These are phyloP conservation scores for Pseudonitzschia multistriata DNA, from an alignment of 108 stramenopile species.

Conservation along the genomic window DNA sequence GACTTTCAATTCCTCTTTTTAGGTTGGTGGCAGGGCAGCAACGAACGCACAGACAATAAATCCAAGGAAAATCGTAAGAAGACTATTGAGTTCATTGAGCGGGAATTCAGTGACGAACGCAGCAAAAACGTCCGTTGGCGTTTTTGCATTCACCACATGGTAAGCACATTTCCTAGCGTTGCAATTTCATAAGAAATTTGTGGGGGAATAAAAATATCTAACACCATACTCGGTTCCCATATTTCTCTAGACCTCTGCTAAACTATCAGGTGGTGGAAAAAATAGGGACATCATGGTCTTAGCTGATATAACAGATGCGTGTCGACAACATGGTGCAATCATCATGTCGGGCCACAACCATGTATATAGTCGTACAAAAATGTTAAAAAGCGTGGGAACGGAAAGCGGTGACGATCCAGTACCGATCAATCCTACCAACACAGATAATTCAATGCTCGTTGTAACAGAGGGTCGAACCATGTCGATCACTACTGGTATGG, in stretches of 20 bases:
- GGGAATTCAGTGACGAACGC: slow-evolving; percentile 8
- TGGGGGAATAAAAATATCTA: not conserved
- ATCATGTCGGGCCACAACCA: slow-evolving; percentile 15
- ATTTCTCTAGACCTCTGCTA: slow-evolving; percentile 4
- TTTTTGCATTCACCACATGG: slow-evolving; percentile 19
- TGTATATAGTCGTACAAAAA: slow-evolving; percentile 14
- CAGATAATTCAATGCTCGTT: not conserved
- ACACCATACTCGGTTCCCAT: not conserved
- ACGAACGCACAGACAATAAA: not conserved
- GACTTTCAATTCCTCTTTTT: slow-evolving; percentile 17
- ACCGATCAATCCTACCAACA: not conserved
- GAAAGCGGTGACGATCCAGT: slow-evolving; percentile 7
- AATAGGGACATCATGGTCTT: slow-evolving; percentile 4
- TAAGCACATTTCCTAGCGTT: slow-evolving; percentile 6
- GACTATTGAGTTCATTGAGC: slow-evolving; percentile 15
- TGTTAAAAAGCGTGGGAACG: slow-evolving; percentile 4
- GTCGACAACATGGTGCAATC: slow-evolving; percentile 13
- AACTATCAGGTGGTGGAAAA: slow-evolving; percentile 1
- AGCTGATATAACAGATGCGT: slow-evolving; percentile 14
- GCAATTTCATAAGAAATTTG: too few relatives aligned
- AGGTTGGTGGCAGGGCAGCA: slow-evolving; percentile 20
- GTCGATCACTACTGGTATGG: slow-evolving; percentile 13
- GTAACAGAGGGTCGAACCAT: slow-evolving; percentile 5
- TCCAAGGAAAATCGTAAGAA: not conserved
- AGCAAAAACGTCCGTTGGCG: slow-evolving; percentile 17